Conservation (phyloP, 1,284 basidiomycete genomes). For the Moesziomyces sp. region DNA sequence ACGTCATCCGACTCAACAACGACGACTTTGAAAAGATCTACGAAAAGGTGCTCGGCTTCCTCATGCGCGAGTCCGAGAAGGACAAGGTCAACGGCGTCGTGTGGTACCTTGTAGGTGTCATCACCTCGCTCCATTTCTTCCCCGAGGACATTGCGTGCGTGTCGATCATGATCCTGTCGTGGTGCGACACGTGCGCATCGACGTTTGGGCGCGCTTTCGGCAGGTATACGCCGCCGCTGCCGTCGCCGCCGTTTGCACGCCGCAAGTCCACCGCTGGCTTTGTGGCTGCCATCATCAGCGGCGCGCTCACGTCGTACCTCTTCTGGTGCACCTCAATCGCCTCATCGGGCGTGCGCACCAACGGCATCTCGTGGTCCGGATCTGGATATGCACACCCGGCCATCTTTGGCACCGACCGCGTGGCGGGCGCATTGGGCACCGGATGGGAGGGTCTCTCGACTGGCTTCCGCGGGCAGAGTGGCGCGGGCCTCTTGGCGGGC, state of each 20-base stretch:
- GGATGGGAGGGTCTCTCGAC: conserved; percentile 50
- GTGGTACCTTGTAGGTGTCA: conserved; percentile 93
- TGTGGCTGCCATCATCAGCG: conserved; percentile 82
- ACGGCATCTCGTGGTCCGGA: conserved; percentile 59
- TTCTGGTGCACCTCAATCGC: conserved; percentile 77
- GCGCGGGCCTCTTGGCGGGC: conserved; percentile 25
- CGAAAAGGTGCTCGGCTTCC: conserved; percentile 81
- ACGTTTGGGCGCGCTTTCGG: conserved; percentile 90
- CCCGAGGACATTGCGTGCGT: conserved; percentile 66
- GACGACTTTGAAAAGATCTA: conserved; percentile 79
- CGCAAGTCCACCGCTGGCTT: conserved; percentile 92
- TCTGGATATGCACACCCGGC: conserved; percentile 41
- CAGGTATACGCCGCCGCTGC: conserved; percentile 79
- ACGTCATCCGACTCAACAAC: conserved; percentile 80
- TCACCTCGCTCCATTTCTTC: conserved; percentile 78
- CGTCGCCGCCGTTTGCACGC: conserved; percentile 79
- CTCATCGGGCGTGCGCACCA: conserved; percentile 40
- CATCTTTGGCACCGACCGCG: conserved; percentile 55
- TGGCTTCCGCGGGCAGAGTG: conserved; percentile 45
- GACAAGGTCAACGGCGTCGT: conserved; percentile 77
- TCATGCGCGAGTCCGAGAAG: conserved; percentile 94
- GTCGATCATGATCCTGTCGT: conserved; percentile 75
- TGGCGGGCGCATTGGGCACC: conserved; percentile 38
- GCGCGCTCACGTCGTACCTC: conserved; percentile 77
- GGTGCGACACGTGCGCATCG: conserved; percentile 96